phyloP scores from a whole-genome alignment of 2,329 filamentous ascomycete species.

The Alternaria infectoria region DNA sequence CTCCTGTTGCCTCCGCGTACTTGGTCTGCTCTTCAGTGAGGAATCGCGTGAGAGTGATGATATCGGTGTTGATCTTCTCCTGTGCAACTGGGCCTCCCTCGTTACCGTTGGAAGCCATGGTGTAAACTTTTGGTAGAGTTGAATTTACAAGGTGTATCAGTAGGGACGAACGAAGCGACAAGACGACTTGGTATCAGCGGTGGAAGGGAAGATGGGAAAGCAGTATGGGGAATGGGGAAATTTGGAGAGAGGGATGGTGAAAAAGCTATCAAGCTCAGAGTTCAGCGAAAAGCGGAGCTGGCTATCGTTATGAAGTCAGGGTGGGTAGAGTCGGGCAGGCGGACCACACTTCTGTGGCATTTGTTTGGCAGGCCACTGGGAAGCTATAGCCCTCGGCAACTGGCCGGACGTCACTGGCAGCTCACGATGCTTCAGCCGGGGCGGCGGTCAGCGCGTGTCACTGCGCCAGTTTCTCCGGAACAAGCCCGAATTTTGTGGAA shows the following conservation, averaged over 20 bases:
- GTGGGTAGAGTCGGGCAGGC: constrained; percentile 49
- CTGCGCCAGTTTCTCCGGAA: constrained; percentile 10
- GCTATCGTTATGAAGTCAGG: constrained; percentile 37
- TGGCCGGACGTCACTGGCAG: constrained; percentile 26
- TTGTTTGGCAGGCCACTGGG: constrained; percentile 32
- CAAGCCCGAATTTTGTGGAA: constrained; percentile 8
- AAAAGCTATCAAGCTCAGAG: constrained; percentile 7
- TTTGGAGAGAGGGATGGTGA: constrained; percentile 7
- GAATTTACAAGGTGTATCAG: background rate
- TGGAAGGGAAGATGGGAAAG: constrained; percentile 4
- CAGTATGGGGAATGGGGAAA: constrained; percentile 9
- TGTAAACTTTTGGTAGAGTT: constrained; percentile 2
- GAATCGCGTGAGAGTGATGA: constrained; percentile 93
- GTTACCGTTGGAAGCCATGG: constrained; percentile 52
- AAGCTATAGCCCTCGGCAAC: constrained; percentile 40
- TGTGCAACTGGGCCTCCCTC: constrained; percentile 59
- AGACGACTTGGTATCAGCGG: background rate
- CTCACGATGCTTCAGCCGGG: constrained; percentile 32
- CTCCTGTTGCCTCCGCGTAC: constrained; percentile 92
- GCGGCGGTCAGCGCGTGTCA: constrained; percentile 7
- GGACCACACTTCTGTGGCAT: constrained; percentile 42
- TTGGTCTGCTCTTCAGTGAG: constrained; percentile 95
- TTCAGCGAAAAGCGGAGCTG: constrained; percentile 22
- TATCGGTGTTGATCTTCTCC: constrained; percentile 93
- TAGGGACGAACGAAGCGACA: background rate